A percentile compares a stretch with the other conserved stretches of the same genome.
These are phyloP conservation scores for Dactylellina drechsleri DNA, from an alignment of 2,329 filamentous ascomycete genomes.

Conservation along the genomic window DNA sequence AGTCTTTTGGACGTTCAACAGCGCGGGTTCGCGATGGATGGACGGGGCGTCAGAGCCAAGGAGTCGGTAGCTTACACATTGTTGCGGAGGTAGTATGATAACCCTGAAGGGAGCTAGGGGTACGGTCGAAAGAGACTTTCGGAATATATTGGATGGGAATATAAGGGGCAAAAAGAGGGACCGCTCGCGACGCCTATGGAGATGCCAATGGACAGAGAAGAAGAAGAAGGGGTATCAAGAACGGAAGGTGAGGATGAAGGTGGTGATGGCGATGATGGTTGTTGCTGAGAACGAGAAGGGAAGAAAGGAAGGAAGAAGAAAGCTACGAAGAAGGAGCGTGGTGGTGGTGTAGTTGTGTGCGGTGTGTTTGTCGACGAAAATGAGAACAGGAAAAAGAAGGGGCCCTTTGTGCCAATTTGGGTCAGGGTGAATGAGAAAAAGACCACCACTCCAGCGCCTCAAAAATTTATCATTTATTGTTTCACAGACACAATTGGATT, in stretches of 20 bases:
- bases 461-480: no score
- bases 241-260: slow-evolving; percentile 12
- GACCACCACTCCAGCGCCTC: slow-evolving; percentile 3
- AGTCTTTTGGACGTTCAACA: slow-evolving; percentile 8
- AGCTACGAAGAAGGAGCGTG: slow-evolving; percentile 1
- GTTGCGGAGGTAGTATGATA: slow-evolving; percentile 16
- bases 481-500: no score
- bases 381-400: slow-evolving; percentile 14
- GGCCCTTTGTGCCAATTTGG: slow-evolving; percentile 38
- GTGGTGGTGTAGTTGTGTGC: slow-evolving; percentile 10
- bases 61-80: slow-evolving; percentile 52
- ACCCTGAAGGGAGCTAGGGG: slow-evolving; percentile 42
- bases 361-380: slow-evolving; percentile 34
- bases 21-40: slow-evolving; percentile 38
- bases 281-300: slow-evolving; percentile 17
- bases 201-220: slow-evolving; percentile 12
- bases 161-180: slow-evolving; percentile 20
- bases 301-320: slow-evolving; percentile 4
- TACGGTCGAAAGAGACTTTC: slow-evolving; percentile 5
- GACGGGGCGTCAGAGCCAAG: slow-evolving; percentile 18
- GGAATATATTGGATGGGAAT: slow-evolving; percentile 12
- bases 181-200: slow-evolving; percentile 43
- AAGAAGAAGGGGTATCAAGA: slow-evolving; percentile 16
- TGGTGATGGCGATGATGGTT: slow-evolving; percentile 25
- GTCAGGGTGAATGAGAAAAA: slow-evolving; percentile 49